A percentile compares a stretch with the other conserved stretches of the same genome.
Conservation (phyloP, 257 asterid genomes). For the Fraxinus anomala region DNA sequence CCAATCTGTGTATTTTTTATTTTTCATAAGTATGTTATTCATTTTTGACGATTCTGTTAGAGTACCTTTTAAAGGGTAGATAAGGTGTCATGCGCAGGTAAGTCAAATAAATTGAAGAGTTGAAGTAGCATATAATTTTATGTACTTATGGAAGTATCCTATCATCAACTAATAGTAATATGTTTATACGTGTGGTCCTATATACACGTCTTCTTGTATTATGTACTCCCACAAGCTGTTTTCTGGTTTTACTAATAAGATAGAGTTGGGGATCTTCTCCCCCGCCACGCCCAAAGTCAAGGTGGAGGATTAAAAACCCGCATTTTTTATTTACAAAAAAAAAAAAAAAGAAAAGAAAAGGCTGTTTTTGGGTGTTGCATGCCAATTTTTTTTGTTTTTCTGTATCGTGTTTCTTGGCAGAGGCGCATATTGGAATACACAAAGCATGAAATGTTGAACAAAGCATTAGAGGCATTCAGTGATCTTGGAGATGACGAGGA, state of each 20-base stretch:
- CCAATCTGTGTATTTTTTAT: background rate
- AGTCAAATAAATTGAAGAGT: background rate
- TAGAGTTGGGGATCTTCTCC: background rate
- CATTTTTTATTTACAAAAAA: background rate
- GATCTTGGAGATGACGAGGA: constrained; percentile 97
- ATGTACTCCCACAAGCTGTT: background rate
- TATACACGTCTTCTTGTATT: background rate
- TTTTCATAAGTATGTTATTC: background rate
- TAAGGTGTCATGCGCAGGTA: background rate
- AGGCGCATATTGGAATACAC: constrained; percentile 75
- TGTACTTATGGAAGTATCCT: background rate
- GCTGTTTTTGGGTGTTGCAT: constrained; percentile 3
- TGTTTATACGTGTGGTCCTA: background rate
- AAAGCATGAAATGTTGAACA: constrained; percentile 87
- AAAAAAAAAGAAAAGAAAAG: background rate
- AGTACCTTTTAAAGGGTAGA: background rate
- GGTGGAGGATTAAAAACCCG: background rate
- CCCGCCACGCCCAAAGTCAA: too few relatives aligned
- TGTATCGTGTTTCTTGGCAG: constrained; percentile 45
- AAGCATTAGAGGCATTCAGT: constrained; percentile 89
- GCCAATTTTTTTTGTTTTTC: constrained; percentile 2
- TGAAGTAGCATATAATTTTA: background rate
- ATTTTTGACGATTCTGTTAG: background rate
- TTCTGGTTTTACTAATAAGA: background rate
- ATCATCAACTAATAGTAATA: background rate